Evolutionary conservation across 2,329 filamentous ascomycete genomes (phyloP), one percentile per base, ranked within the genome.

Genomic region (Aureobasidium zeae): DNA sequence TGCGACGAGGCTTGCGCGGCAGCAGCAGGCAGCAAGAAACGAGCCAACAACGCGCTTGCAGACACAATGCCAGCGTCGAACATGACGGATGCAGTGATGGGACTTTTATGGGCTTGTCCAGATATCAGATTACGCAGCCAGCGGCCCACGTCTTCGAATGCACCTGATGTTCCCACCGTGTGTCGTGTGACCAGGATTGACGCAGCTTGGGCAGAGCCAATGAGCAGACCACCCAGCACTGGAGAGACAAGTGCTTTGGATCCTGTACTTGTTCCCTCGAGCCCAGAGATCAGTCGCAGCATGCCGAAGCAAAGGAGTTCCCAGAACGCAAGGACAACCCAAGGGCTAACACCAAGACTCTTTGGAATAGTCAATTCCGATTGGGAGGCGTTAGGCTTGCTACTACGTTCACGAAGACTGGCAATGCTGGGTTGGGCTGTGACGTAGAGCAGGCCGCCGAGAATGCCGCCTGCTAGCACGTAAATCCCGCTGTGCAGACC

Each of bases 111-210:
- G 61, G 63, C 41, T 54, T 6, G 47, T 48, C 42, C 46, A 45
- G 34, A 30, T 8, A 45, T 17, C 11, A 44, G 22, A 55, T 66
- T 66, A 63, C 69, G 71, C 49, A 79, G 65, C 51, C 70, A 67
- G 43, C 70, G 69, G 7, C 76, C 78, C 4, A 72, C 50, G 52
- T 82, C 76, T 53, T 81, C 76, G 51, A 76, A 83, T 0, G 72
- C 72, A 1, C 66, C 67, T 2, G 78, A 82, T 2, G 78, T 72
- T 5, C 79, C 79, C 3, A 84, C 57, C 47, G 79, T 66, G 29
- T 67, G 63, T 16, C 66, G 66, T 17, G 76, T 71, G 24, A 71
- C 53, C 9, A 74, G 47, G 0, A 81, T 57, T 0, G 76, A 79
- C 3, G 72, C 57, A 6, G 75, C 60, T 58, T 83, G 79, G 0